Base-by-base conservation (phyloP, 2,329 filamentous ascomycete species). In the Diaporthe longicolla region DNA sequence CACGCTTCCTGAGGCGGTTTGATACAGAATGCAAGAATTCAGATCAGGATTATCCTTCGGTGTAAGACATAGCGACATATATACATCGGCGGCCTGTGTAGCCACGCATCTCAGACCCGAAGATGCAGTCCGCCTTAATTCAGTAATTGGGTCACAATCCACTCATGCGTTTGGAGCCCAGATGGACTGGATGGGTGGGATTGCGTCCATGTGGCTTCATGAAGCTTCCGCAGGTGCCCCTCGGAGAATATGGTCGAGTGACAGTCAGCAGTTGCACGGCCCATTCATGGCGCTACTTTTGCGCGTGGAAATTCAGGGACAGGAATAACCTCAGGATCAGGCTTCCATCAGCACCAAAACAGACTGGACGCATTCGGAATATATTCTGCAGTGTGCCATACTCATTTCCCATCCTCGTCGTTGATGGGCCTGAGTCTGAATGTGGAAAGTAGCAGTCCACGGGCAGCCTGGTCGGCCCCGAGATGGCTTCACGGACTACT, bases 191-290 rank as follows among this genome's bases (percentile, higher is more conserved):
- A 45, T 63, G 21, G 24, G 58, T 5, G 37, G n/a, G 9, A 19
- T 21, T 11, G 45, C 19, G 17, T 7, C 15, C n/a, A 29, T 21
- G 1, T 63, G 24, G 58, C 11, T 15, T 63, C 37, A 13, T 63
- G 58, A 63, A 19, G 37, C 24, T 45, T 29, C 24, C 24, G 8
- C 24, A 63, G 58, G 43, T 45, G 37, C 24, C 29, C 19, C 19
- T 63, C 58, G 58, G 58, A 63, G 58, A 63, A 63, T 63, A 63
- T 63, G 35, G 58, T 63, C n/a, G 37, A 45, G 58, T 63, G 58
- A 63, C 58, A 63, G 58, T 63, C 58, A 63, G 58, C 58, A 63
- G 58, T 37, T 63, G 37, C 58, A 63, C 58, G 58, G 37, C 58
- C 58, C 58, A 63, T 63, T 63, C 58, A 13, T 63, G 58, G 37